Evolutionary conservation across 495 filamentous ascomycete genomes (phyloP).

Genomic region (Xylaria palmicola): DNA sequence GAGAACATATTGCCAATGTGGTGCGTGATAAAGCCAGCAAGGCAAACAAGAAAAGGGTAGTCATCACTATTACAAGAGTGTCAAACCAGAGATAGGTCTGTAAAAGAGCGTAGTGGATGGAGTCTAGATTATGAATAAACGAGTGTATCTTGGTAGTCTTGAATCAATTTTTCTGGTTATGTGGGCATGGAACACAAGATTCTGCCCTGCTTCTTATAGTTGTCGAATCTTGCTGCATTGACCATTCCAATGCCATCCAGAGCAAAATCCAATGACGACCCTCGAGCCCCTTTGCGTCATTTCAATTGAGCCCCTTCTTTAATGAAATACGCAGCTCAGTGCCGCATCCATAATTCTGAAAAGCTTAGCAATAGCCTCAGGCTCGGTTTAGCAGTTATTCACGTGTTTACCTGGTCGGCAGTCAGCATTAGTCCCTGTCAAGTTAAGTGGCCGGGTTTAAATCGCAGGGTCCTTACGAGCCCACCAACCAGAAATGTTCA

Average conservation of each 20-base stretch:
- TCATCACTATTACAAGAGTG: not conserved
- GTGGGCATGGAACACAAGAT: not conserved
- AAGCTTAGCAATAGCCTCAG: not conserved
- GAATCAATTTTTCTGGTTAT: no score
- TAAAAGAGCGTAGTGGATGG: no score
- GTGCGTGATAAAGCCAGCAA: not conserved
- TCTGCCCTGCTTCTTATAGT: not conserved
- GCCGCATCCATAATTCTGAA: not conserved
- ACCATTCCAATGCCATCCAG: not conserved
- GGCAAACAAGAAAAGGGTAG: not conserved
- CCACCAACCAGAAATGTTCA: not conserved
- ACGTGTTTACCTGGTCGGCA: not conserved
- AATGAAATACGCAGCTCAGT: not conserved
- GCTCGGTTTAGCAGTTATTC: not conserved
- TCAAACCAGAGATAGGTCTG: not conserved
- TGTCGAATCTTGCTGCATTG: not conserved
- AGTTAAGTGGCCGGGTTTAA: not conserved
- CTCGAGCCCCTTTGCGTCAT: not conserved
- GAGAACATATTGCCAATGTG: not conserved
- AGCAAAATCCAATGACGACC: not conserved
- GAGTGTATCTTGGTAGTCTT: no score
- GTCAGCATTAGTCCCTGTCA: not conserved
- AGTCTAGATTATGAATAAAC: no score
- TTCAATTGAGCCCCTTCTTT: not conserved
- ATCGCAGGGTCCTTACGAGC: constrained; percentile 10